Base-by-base conservation (phyloP, 176 grass and related monocot species). In the Oryza longistaminata region DNA sequence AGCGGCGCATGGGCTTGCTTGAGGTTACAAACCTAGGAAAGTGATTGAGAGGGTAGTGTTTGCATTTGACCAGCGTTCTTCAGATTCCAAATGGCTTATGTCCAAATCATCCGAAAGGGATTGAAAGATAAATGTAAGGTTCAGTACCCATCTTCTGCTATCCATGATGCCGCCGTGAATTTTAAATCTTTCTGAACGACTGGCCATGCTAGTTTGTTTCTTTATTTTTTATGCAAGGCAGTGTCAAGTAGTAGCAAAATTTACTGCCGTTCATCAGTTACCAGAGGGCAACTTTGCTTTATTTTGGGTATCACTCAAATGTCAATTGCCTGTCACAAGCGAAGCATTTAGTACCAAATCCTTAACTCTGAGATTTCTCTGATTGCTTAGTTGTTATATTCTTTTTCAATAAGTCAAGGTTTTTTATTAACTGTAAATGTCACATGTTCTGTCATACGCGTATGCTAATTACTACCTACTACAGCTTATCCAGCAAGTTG, bases 21-120 rank as follows among this genome's bases (percentile, higher is more conserved):
- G 15, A 44, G 45, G n/a, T 58, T 43, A n/a, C 58, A 68, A 43
- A 33, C 44, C 34, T 33, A 31, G 1, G 78, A 73, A 68, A 69
- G 60, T 77, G 77, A 87, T 6, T 55, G 76, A 39, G 40, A 21
- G 68, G 68, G 42, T 19, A 12, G 25, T 16, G 9, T 27, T 72
- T 73, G 45, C 62, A 68, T 55, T 53, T 40, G 29, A 24, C 15
- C 53, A 27, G 31, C 44, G 1, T 52, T 66, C 58, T 24, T 31
- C 24, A 40, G 40, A 77, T 77, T 71, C 73, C 52, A 29, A 3
- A 31, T 49, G 39, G 50, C 68, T 64, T 14, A 52, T 2, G 34
- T 46, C 60, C 81, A 88, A 81, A 22, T 84, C 44, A 71, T 26
- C 45, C 39, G 81, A 80, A 53, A 74, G 69, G 48, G 81, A 88